phyloP scores from a whole-genome alignment of 2,329 filamentous ascomycete species.

The Fusarium clavum region DNA sequence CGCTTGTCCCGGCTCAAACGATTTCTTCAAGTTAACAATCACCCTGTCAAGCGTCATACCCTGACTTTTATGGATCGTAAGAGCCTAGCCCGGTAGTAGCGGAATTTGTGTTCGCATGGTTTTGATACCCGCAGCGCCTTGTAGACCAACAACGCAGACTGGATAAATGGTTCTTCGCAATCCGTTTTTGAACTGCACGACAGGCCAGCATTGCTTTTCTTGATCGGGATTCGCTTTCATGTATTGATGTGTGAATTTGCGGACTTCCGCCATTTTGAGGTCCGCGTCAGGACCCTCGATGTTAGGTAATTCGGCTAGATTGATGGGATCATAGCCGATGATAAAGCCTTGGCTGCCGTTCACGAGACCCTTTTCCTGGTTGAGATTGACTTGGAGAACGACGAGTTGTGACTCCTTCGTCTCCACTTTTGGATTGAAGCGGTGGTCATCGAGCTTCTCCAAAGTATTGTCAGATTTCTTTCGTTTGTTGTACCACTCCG shows the following conservation, averaged over 20 bases:
- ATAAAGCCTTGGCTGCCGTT: slow-evolving; percentile 47
- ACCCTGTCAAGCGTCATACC: slow-evolving; percentile 69
- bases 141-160: slow-evolving; percentile 60
- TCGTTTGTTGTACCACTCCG: too few species aligned
- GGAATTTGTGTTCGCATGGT: slow-evolving; percentile 71
- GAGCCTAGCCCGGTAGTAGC: slow-evolving; percentile 69
- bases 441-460: slow-evolving; percentile 8
- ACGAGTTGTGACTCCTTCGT: slow-evolving; percentile 39
- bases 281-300: neutral
- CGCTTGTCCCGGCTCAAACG: neutral
- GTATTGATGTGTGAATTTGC: neutral
- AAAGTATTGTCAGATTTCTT: neutral
- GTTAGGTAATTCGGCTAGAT: neutral
- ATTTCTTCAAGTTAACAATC: neutral
- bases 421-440: slow-evolving; percentile 13
- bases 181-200: slow-evolving; percentile 64
- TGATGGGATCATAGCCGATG: slow-evolving; percentile 31
- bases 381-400: slow-evolving; percentile 43
- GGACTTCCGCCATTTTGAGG: neutral
- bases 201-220: slow-evolving; percentile 18
- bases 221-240: fast-evolving
- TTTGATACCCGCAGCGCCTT: slow-evolving; percentile 54
- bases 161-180: slow-evolving; percentile 59
- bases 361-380: slow-evolving; percentile 10
- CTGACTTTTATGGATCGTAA: slow-evolving; percentile 73